Percentiles rank a stretch among this genome's conserved stretches.
These are phyloP conservation scores for Oryza brachyantha DNA, from an alignment of 176 grass and related monocot genomes.

Conservation along the genomic window DNA sequence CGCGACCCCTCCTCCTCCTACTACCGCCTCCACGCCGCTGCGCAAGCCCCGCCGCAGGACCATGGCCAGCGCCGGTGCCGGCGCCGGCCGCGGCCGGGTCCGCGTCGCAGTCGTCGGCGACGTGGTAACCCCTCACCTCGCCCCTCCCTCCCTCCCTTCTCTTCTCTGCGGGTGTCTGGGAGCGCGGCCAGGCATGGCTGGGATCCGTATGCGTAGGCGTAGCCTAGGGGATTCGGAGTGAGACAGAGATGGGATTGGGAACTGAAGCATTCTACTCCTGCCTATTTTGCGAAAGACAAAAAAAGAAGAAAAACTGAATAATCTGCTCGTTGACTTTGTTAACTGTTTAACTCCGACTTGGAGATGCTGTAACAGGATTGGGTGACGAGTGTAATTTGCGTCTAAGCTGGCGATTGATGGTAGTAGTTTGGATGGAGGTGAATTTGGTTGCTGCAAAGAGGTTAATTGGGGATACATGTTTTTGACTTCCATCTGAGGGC, in stretches of 20 bases:
- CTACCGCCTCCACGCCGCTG: conserved; percentile 29
- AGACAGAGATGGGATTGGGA: neutral
- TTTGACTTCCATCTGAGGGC: neutral
- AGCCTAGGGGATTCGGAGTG: neutral
- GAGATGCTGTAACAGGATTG: neutral
- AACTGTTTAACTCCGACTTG: neutral
- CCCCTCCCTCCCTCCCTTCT: neutral
- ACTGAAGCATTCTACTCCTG: too few relatives aligned
- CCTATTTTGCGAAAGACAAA: too few relatives aligned
- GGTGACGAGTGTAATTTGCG: neutral
- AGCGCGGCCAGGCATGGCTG: neutral
- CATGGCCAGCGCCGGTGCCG: conserved; percentile 25
- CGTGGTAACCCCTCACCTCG: conserved; percentile 60
- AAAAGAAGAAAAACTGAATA: neutral
- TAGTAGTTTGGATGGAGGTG: neutral
- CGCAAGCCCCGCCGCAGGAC: conserved; percentile 3
- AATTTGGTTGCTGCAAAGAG: neutral
- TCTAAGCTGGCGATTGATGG: neutral
- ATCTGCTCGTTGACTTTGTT: conserved; percentile 5
- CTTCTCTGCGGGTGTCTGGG: neutral
- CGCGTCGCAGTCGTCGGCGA: conserved; percentile 90
- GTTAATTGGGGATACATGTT: neutral
- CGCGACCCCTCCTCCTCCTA: conserved; percentile 1
- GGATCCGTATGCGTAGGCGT: neutral
- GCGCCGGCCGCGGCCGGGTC: conserved; percentile 23